phyloP scores from a whole-genome alignment of 2,329 filamentous ascomycete species.

The Cordyceps tenuipes region DNA sequence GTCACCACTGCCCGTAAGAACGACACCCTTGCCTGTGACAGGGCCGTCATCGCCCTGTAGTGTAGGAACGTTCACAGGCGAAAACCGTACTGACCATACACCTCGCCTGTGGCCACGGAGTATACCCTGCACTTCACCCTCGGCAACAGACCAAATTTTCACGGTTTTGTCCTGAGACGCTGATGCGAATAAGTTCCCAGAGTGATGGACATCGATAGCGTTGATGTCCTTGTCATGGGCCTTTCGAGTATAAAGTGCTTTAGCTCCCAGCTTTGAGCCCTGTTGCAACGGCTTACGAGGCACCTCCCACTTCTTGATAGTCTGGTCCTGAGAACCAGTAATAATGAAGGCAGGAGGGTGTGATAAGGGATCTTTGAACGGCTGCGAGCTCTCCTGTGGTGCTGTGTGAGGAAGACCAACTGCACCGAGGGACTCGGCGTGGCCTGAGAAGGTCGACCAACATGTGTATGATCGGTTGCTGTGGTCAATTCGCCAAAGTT shows the following conservation, averaged over 20 bases:
- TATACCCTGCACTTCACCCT: slow-evolving; percentile 85
- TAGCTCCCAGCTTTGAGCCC: slow-evolving; percentile 43
- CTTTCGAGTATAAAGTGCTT: slow-evolving; percentile 79
- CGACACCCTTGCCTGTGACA: slow-evolving; percentile 68
- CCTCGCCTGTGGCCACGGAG: slow-evolving; percentile 87
- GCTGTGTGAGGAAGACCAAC: slow-evolving; percentile 68
- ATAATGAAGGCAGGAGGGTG: slow-evolving; percentile 78
- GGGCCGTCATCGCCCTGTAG: slow-evolving; percentile 64
- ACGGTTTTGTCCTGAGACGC: slow-evolving; percentile 95
- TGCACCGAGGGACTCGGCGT: slow-evolving; percentile 88
- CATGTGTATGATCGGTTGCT: slow-evolving; percentile 67
- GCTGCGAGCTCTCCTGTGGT: slow-evolving; percentile 61
- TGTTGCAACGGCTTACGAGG: slow-evolving; percentile 42
- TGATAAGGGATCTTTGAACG: slow-evolving; percentile 63
- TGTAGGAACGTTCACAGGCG: slow-evolving; percentile 66
- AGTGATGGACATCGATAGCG: slow-evolving; percentile 72
- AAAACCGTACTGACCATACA: slow-evolving; percentile 92
- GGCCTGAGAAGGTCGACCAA: slow-evolving; percentile 76
- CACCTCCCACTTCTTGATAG: slow-evolving; percentile 89
- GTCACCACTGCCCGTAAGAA: slow-evolving; percentile 88
- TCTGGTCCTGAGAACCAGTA: slow-evolving; percentile 91
- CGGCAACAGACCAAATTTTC: slow-evolving; percentile 89
- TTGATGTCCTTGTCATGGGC: slow-evolving; percentile 99
- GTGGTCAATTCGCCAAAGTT: slow-evolving; percentile 80
- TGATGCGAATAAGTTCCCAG: slow-evolving; percentile 78